A percentile compares a stretch with the other conserved stretches of the same genome.
These are phyloP conservation scores for Microbotryomycetes sp. DNA, from an alignment of 1,284 basidiomycete species.

Conservation along the genomic window DNA sequence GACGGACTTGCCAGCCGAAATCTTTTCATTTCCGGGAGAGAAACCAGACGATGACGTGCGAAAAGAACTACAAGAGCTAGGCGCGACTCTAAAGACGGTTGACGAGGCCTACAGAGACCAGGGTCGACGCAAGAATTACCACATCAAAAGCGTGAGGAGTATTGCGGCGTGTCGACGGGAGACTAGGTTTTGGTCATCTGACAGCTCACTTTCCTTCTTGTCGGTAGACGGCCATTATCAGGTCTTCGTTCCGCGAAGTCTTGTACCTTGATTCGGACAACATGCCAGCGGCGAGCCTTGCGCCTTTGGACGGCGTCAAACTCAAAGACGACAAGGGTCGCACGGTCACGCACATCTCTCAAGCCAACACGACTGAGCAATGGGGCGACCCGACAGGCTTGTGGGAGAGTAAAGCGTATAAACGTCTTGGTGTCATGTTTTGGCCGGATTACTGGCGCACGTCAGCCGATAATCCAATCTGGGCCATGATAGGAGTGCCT, in stretches of 20 bases:
- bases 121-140: conserved; percentile 25
- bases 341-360: conserved; percentile 1
- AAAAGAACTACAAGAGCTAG: conserved; percentile 38
- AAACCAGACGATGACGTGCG: conserved; percentile 39
- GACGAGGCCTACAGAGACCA: conserved; percentile 19
- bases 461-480: conserved; percentile 39
- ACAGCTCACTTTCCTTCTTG: not conserved
- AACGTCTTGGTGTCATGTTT: conserved; percentile 41
- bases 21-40: conserved; percentile 46
- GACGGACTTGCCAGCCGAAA: conserved; percentile 42
- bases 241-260: conserved; percentile 46
- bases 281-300: conserved; percentile 36
- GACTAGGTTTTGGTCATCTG: not conserved
- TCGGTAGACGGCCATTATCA: conserved; percentile 42
- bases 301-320: not conserved
- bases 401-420: conserved; percentile 36
- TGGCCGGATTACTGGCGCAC: conserved; percentile 39
- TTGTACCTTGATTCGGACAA: conserved; percentile 48
- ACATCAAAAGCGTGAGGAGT: conserved; percentile 38
- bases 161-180: too few relatives aligned
- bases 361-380: conserved; percentile 39
- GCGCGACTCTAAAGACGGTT: conserved; percentile 42
- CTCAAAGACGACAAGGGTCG: not conserved
- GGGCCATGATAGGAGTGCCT: conserved; percentile 25
- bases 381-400: conserved; percentile 42